These are phyloP conservation scores for Fusarium staphyleae DNA, from an alignment of 2,329 filamentous ascomycete species.

Conservation along the genomic window DNA sequence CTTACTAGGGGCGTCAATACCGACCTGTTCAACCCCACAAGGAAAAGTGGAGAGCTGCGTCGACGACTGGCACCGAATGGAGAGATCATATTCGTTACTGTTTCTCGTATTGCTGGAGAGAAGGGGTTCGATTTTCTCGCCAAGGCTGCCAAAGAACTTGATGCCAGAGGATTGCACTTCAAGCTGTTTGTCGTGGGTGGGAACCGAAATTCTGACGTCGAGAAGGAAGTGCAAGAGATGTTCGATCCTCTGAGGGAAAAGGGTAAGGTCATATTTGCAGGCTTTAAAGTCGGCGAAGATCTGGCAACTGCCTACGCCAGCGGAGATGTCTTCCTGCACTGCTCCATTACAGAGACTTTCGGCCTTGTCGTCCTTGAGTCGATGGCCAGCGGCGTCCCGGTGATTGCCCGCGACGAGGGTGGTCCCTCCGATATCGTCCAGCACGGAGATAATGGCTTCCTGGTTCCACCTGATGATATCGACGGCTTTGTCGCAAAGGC, in stretches of 20 bases:
- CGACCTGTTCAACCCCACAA: constrained; percentile 63
- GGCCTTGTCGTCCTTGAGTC: constrained; percentile 74
- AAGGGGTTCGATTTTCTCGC: constrained; percentile 75
- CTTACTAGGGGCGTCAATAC: constrained; percentile 72
- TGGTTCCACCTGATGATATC: constrained; percentile 66
- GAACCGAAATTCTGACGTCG: constrained; percentile 69
- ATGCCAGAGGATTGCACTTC: constrained; percentile 62
- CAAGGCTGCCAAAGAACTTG: constrained; percentile 60
- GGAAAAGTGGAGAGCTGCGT: constrained; percentile 60
- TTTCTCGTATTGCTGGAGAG: constrained; percentile 72
- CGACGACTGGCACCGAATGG: constrained; percentile 64
- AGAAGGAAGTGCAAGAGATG: constrained; percentile 65
- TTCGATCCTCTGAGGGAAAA: constrained; percentile 59
- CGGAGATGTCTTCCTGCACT: constrained; percentile 74
- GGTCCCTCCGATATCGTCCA: constrained; percentile 72
- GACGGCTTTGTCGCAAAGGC: constrained; percentile 64
- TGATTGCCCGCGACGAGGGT: constrained; percentile 72
- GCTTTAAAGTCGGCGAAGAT: constrained; percentile 66
- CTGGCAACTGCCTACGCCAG: constrained; percentile 72
- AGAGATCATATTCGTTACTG: constrained; percentile 70
- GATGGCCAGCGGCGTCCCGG: constrained; percentile 74
- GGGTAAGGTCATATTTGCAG: constrained; percentile 69
- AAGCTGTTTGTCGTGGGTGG: constrained; percentile 73
- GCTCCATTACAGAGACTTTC: constrained; percentile 75
- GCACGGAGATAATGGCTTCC: constrained; percentile 65